These are phyloP conservation scores for Jacaranda mimosifolia DNA, from an alignment of 257 asterid genomes.

Conservation along the genomic window DNA sequence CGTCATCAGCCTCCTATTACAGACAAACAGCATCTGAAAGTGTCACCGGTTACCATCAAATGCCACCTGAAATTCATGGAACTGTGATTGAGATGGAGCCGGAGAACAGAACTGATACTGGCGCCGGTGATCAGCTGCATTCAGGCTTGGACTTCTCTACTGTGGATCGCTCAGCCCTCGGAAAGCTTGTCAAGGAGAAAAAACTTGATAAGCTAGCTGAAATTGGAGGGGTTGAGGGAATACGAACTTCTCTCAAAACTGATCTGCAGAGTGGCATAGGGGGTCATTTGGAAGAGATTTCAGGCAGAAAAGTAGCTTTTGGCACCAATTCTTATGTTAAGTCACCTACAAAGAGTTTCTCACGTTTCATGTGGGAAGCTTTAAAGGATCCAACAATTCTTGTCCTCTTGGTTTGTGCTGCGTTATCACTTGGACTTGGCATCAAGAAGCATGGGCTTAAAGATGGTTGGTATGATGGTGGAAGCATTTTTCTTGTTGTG, in stretches of 20 bases:
- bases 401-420: slow-evolving; percentile 27
- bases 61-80: neutral
- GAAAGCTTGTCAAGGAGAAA: slow-evolving; percentile 50
- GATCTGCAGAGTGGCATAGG: slow-evolving; percentile 38
- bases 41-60: neutral
- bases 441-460: slow-evolving; percentile 25
- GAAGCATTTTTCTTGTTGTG: slow-evolving; percentile 34
- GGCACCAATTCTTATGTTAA: slow-evolving; percentile 48
- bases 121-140: neutral
- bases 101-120: neutral
- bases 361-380: slow-evolving; percentile 27
- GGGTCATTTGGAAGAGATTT: slow-evolving; percentile 36
- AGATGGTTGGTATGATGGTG: slow-evolving; percentile 38
- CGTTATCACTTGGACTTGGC: slow-evolving; percentile 35
- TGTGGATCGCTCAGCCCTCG: slow-evolving; percentile 35
- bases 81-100: neutral
- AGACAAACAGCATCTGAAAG: neutral
- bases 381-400: slow-evolving; percentile 23
- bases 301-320: slow-evolving; percentile 41
- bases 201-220: slow-evolving; percentile 26
- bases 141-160: neutral
- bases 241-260: slow-evolving; percentile 36
- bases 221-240: slow-evolving; percentile 48
- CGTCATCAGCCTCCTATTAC: neutral
- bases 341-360: slow-evolving; percentile 33